Evolutionary conservation across 2,329 filamentous ascomycete species (phyloP), one percentile per base, ranked within the genome.

Genomic region (Epichloe baconii): DNA sequence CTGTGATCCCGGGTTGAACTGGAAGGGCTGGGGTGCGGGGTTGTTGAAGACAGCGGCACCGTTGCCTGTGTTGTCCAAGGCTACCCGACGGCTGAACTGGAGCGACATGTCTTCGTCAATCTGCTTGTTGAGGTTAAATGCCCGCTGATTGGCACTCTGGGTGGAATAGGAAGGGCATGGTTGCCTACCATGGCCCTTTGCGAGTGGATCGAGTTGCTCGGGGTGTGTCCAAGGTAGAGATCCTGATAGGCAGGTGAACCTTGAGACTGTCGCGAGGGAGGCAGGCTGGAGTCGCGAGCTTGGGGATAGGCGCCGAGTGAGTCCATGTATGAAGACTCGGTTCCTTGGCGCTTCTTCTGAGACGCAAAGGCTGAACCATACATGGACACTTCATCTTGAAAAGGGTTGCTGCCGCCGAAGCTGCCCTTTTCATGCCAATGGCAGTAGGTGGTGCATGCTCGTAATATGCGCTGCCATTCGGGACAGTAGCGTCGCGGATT

Each of bases 271-370:
- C 76, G 72, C 37, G 79, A 80, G 2, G 78, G 72, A 44, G 79
- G 77, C 45, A 78, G 66, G 61, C 72, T 79, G 42, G 69, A 66
- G 52, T 80, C 79, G 53, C 77, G 71, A n/a, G 77, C 74, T 3
- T 68, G 62, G 17, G 56, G 50, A 52, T 59, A 66, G 31, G 50
- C 52, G n/a, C 55, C 53, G 35, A 65, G 59, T 19, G 61, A 44
- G 41, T 66, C 63, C 47, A 73, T 70, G 58, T 72, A 78, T 8
- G 71, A 66, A 4, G 67, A 49, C 26, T 68, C 66, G 5, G 65
- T 57, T 38, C 55, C 57, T n/a, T 35, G 26, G 19, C 68, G 66
- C 55, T 64, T 64, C 54, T 63, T 64, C 54, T 63, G 59, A 14
- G 58, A 45, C 26, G 60, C 46, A 53, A 64, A 66, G 51, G 59